Evolutionary conservation across 208 protist species (phyloP).

Genomic region (Spongospora subterranea): DNA sequence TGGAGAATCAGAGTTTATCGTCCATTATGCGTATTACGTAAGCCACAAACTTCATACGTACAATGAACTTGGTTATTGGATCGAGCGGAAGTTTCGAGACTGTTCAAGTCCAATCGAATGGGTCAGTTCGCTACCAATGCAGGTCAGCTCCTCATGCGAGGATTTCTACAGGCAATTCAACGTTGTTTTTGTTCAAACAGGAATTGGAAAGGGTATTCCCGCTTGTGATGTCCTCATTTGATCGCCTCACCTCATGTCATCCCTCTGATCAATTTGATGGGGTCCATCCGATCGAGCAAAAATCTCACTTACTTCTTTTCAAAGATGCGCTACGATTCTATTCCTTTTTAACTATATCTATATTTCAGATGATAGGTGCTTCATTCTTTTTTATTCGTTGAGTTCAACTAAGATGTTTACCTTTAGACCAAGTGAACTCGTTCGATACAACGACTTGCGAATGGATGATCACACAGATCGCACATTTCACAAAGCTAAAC

Average conservation of each 20-base stretch:
- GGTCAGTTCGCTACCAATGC: constrained; percentile 14
- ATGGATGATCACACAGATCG: constrained; percentile 49
- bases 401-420: neutral
- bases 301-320: neutral
- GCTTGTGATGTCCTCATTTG: neutral
- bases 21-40: constrained; percentile 7
- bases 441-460: constrained; percentile 19
- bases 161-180: neutral
- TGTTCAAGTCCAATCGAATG: neutral
- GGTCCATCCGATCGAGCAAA: constrained; percentile 15
- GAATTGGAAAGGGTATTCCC: neutral
- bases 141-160: neutral
- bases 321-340: constrained; percentile 16
- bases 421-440: constrained; percentile 1
- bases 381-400: neutral
- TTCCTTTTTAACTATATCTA: constrained; percentile 49
- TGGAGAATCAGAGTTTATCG: neutral
- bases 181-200: neutral
- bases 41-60: constrained; percentile 26
- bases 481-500: constrained; percentile 26
- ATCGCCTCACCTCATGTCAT: neutral
- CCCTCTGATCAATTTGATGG: neutral
- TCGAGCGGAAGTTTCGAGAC: neutral
- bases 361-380: constrained; percentile 30
- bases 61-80: neutral